Conservation (phyloP, 495 filamentous ascomycete genomes). For the Lophium mytilinum region DNA sequence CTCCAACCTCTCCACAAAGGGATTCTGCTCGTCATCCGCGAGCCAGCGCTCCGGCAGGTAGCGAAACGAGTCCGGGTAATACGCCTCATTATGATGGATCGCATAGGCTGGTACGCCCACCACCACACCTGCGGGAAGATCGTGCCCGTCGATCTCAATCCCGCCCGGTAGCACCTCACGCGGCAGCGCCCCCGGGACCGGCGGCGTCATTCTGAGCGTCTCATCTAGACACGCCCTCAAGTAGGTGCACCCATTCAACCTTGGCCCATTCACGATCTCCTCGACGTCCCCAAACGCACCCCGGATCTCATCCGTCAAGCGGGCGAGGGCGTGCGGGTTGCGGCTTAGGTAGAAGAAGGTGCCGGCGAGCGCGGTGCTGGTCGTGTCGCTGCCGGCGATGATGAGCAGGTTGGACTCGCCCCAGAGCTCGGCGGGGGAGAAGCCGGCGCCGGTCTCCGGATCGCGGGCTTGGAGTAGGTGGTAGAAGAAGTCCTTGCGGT, state of each 20-base stretch:
- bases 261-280: constrained; percentile 43
- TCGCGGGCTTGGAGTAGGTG: constrained; percentile 30
- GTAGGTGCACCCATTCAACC: constrained; percentile 44
- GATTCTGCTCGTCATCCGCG: constrained; percentile 5
- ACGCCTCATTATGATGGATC: constrained; percentile 24
- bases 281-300: constrained; percentile 43
- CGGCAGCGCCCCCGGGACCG: constrained; percentile 51
- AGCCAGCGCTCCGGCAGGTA: constrained; percentile 28
- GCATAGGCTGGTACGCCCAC: constrained; percentile 25
- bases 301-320: constrained; percentile 46
- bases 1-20: constrained; percentile 2
- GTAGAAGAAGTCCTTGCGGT: constrained; percentile 34
- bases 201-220: constrained; percentile 58
- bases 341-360: constrained; percentile 56
- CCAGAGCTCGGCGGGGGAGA: constrained; percentile 30
- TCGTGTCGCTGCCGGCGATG: constrained; percentile 31
- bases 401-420: constrained; percentile 33
- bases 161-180: constrained; percentile 58
- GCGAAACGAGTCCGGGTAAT: constrained; percentile 22
- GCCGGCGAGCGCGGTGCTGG: constrained; percentile 42
- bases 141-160: constrained; percentile 44
- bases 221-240: constrained; percentile 58
- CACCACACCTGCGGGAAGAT: constrained; percentile 42
- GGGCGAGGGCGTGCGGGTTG: constrained; percentile 38
- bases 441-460: constrained; percentile 33